Evolutionary conservation across 352 stramenopile species (phyloP), one percentile per base, ranked within the genome.

Genomic region (Aphanomyces astaci): DNA sequence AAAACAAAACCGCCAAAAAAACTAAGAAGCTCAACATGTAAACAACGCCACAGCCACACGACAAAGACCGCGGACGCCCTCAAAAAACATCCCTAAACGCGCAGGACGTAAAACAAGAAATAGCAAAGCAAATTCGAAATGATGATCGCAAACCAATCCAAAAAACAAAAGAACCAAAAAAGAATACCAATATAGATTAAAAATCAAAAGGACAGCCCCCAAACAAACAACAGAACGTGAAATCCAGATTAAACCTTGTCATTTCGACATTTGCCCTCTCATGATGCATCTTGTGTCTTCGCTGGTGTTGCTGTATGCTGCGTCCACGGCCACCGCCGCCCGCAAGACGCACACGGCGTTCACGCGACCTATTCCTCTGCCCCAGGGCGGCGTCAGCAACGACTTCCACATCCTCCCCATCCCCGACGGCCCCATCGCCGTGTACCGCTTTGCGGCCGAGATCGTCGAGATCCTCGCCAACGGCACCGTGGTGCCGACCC

Each of bases 401-500:
- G 76, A 80, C 27, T 92, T 88, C 71, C 78, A 92, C 71, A 73
- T 68, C 11, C 76, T 93, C 33, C 33, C 73, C 64, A 91, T 93
- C 73, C 84, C 84, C 25, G 83, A 82, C 54, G 84, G 84, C 11
- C 84, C 84, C 22, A 91, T 93, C 64, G 81, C 84, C 15, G 81
- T 93, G n/a, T 89, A 89, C 68, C 82, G 80, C 53, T 93, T 93
- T 54, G 75, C 84, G 53, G 84, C 81, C 5, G 84, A 91, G 30
- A 78, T 93, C 4, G 84, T 93, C 39, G 77, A 84, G 77, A 81
- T 86, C 59, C 76, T 77, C 54, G 74, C 76, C n/a, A 75, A 75
- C 4, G 80, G 78, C 19, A 75, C 83, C 22, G 62, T 87, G 2
- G 66, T 87, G n/a, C 71, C 81, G 9, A 79, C 87, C 39, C 72